Percentiles rank a stretch among this genome's conserved stretches.
Conservation (phyloP, 208 protist species). For the Lotmaria passim region DNA sequence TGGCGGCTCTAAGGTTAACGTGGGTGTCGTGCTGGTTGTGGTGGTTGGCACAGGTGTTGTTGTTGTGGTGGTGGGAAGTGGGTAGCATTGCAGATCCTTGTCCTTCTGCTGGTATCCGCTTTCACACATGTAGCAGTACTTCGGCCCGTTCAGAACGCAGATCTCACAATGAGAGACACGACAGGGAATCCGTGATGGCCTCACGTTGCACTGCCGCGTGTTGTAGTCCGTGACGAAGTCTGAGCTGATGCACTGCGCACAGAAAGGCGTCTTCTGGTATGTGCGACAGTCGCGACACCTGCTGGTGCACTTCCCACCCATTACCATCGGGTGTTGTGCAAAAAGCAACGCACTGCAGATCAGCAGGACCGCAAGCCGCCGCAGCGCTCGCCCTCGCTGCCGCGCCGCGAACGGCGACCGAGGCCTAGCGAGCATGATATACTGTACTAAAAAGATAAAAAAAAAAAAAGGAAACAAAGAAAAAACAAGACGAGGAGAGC, state of each 20-base stretch:
- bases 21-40: not conserved
- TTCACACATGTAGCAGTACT: slow-evolving; percentile 17
- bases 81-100: slow-evolving; percentile 6
- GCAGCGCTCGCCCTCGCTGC: too few species aligned
- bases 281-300: slow-evolving; percentile 9
- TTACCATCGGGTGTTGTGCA: not conserved
- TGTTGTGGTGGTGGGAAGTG: slow-evolving; percentile 2
- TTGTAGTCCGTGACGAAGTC: slow-evolving; percentile 5
- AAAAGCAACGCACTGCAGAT: not conserved
- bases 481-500: too few species aligned
- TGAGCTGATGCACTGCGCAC: slow-evolving; percentile 11
- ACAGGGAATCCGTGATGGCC: slow-evolving; percentile 1
- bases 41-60: not conserved
- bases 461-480: too few species aligned
- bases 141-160: not conserved
- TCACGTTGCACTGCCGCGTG: slow-evolving; percentile 6
- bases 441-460: too few species aligned
- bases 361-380: too few species aligned
- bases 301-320: not conserved
- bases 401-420: too few species aligned
- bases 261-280: not conserved
- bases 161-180: not conserved
- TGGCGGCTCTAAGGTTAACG: not conserved
- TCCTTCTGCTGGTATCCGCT: slow-evolving; percentile 14
- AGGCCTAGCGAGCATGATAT: too few species aligned